Base-by-base conservation (phyloP, 1,284 basidiomycete genomes). In the Microbotryum violaceum region DNA sequence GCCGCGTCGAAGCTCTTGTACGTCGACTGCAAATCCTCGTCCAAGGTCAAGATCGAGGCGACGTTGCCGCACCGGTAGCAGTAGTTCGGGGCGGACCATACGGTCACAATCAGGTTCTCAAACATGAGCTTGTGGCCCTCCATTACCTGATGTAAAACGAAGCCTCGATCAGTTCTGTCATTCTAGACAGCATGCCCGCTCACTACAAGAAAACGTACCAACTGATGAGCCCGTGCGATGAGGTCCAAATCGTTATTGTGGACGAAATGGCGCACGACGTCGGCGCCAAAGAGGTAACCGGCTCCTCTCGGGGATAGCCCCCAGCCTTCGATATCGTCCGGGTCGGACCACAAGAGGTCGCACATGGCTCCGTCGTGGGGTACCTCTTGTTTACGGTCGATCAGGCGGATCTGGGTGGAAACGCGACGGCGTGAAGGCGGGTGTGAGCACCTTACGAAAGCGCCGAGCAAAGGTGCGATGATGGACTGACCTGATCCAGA, bases 311-410 rank as follows among this genome's bases (percentile, higher is more conserved):
- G 93, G n/a, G 91, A 96, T 68, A 98, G 80, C 45, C 93, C 92
- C 94, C 94, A 97, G 29, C 91, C 91, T 55, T 80, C 80, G 60
- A 94, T 93, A 71, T 96, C 91, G 74, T 98, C 94, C 45, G 94
- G 96, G 80, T 98, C 94, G 60, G 92, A 97, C 94, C 94, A 98
- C 23, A 98, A 80, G 7, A 98, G 79, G 77, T 98, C 96, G 74
- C 94, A 98, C 93, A 98, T 97, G 9, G 92, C 86, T 10, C 96
- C 94, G 74, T 98, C 94, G 75, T 98, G 96, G n/a, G 94, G 94
- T 14, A 98, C 96, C 75, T 98, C 94, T 77, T 97, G 92, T 76
- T 96, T 93, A 42, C 94, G 79, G 79, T 97, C 94, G 70, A 98
- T 94, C 48, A 85, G 82, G 51, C 94, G 87, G 73, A 98, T 97